Base-by-base conservation (phyloP, 768 basidiomycete genomes). In the Coprinellus micaceus region DNA sequence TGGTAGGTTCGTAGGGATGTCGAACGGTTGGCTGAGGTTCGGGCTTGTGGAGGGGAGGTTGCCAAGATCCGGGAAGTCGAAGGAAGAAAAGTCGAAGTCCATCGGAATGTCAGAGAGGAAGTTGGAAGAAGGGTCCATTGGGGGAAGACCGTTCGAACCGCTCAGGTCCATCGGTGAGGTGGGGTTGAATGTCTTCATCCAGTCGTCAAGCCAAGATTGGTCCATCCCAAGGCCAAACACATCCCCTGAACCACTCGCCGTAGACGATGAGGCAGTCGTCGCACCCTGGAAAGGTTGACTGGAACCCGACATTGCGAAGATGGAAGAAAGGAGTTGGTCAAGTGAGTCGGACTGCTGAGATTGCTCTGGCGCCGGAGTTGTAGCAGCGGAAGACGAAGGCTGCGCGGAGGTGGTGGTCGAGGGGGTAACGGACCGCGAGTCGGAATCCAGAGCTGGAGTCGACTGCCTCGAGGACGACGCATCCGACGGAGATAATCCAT, bases 401-500 rank as follows among this genome's bases (percentile, higher is more conserved):
- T 45, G 47, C 13, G 28, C 24, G 10, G 54, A 11, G 17, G 46
- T 30, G 17, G 46, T 30, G 11, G 47, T 21, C 13, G 54, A 40
- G 19, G 47, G 39, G 3, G 55, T 36, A 26, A 51, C 36, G 28
- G 30, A 36, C 13, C 44, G 45, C n/a, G 46, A 37, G 21, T 39
- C 15, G 5, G 10, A 33, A 29, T 49, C 45, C 36, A n/a, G 17
- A 37, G 41, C 15, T 3, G 55, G 54, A 0, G 54, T 56, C 1
- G 40, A 47, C 40, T 56, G 55, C 21, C 55, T 50, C 26, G 49
- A 56, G 12, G 39, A 39, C 15, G 28, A 13, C 13, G 22, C 30
- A 40, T 33, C 15, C 28, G 39, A 36, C 36, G 21, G 37, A 9
- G 39, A 39, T 15, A 66, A 50, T 3, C 72, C 68, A 62, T 77